A percentile compares a stretch with the other conserved stretches of the same genome.
phyloP scores from a whole-genome alignment of 345 rosid genomes.

The Heritiera littoralis region DNA sequence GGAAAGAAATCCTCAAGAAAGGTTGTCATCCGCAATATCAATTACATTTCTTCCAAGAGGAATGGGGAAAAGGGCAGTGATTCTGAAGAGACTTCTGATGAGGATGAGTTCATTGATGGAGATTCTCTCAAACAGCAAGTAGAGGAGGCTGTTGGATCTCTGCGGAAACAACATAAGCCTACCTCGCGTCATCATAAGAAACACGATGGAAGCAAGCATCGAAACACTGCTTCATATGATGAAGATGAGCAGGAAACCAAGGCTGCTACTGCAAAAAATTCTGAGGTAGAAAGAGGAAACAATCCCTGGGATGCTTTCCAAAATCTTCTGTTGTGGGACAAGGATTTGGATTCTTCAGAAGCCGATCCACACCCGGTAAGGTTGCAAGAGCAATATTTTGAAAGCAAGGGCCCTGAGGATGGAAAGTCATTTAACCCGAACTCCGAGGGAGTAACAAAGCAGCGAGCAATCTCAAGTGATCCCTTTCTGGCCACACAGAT shows the following conservation, averaged over 20 bases:
- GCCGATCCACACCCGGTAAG: constrained; percentile 31
- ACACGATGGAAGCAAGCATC: constrained; percentile 40
- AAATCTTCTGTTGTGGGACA: constrained; percentile 68
- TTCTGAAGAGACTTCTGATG: constrained; percentile 63
- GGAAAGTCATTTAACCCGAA: constrained; percentile 40
- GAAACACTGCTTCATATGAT: constrained; percentile 25
- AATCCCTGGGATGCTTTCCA: constrained; percentile 88
- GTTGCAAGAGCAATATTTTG: constrained; percentile 37
- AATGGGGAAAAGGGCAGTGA: constrained; percentile 56
- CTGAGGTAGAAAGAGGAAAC: constrained; percentile 44
- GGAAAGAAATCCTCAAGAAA: constrained; percentile 79
- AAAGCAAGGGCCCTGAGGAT: constrained; percentile 34
- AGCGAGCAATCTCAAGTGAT: constrained; percentile 45
- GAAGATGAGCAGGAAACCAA: constrained; percentile 38
- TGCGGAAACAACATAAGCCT: constrained; percentile 65
- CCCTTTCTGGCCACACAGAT: constrained; percentile 50
- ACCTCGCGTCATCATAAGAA: constrained; percentile 53
- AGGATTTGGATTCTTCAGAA: constrained; percentile 41
- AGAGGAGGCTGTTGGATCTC: constrained; percentile 83
- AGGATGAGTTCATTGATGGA: constrained; percentile 62
- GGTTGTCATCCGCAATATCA: constrained; percentile 93
- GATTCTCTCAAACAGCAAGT: constrained; percentile 77
- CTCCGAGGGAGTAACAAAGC: constrained; percentile 49
- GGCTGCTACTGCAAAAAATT: constrained; percentile 24
- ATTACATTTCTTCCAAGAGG: constrained; percentile 83